phyloP scores from a whole-genome alignment of 345 rosid species.

The Pelargonium nanum region DNA sequence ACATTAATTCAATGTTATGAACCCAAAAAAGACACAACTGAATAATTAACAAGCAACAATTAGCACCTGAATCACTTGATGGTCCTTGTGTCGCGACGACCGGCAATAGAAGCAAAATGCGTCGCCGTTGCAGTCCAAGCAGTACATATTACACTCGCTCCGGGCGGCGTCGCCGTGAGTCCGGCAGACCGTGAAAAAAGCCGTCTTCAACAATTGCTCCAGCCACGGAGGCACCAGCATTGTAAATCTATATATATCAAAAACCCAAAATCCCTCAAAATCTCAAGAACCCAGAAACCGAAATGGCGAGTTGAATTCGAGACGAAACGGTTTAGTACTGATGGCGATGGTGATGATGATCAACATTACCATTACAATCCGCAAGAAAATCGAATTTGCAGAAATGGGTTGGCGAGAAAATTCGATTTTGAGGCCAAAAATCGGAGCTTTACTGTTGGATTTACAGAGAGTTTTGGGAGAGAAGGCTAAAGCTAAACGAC shows the following conservation, averaged over 20 bases:
- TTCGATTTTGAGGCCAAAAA: background rate
- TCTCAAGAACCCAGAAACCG: background rate
- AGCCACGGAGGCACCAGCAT: constrained; percentile 80
- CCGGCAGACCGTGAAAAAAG: constrained; percentile 54
- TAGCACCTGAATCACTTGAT: constrained; percentile 64
- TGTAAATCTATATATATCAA: constrained; percentile 6
- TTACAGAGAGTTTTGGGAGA: background rate
- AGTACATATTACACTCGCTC: constrained; percentile 85
- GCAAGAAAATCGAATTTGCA: constrained; percentile 4
- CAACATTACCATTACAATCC: background rate
- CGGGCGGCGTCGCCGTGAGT: constrained; percentile 50
- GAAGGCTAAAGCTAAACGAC: constrained; percentile 1
- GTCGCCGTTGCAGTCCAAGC: constrained; percentile 52
- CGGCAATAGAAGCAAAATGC: constrained; percentile 84
- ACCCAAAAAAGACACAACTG: too few species aligned
- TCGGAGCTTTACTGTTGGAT: constrained; percentile 1
- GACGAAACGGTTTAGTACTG: background rate
- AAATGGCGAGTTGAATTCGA: background rate
- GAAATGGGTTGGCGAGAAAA: constrained; percentile 6
- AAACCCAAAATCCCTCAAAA: too few species aligned
- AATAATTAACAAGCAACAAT: background rate
- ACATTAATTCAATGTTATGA: too few species aligned
- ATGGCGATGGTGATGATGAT: background rate
- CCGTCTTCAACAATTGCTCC: constrained; percentile 47
- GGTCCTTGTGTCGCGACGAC: constrained; percentile 65